Base-by-base conservation (phyloP, 2,329 filamentous ascomycete species). In the Rosellinia necatrix region DNA sequence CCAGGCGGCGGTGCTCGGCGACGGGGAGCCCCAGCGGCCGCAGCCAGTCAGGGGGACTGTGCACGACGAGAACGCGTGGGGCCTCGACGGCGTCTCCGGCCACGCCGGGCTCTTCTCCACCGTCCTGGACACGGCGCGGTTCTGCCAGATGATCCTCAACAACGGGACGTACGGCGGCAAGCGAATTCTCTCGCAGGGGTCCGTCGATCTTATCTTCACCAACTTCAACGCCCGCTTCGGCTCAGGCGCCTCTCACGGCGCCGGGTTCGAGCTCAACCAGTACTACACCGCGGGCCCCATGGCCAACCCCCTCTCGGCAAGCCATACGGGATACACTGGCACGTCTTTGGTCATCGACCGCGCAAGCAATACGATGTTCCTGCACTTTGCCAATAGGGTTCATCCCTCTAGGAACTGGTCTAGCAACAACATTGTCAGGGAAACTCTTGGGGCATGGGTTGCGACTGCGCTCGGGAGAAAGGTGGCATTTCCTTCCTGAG, bases 81-180 rank as follows among this genome's bases (percentile, higher is more conserved):
- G 49, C 21, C 46, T 58, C n/a, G 24, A 58, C 22, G 55, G 50
- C 6, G 55, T 58, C 8, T 58, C 55, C 3, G 55, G 55, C 1
- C 55, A 58, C 25, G 55, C 55, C 12, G 55, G 55, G n/a, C 40
- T 58, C 4, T 58, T 58, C 22, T 58, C 55, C 6, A 58, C 55
- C n/a, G 49, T 53, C 17, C 32, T 49, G 2, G 55, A 58, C 38
- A 53, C 49, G 1, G 55, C 55, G 6, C 32, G 32, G 38, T 58
- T 58, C 21, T 49, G 49, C 15, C 55, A 58, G 9, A 58, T 58
- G 55, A 58, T 58, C 22, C 27, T 58, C 2, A 58, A 58, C n/a
- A 58, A 58, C 10, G 55, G 55, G n/a, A 58, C 55, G 3, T 58
- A 54, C 8, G 44, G 44, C 13, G 49, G 55, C 21, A 24, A 40